Conservation (phyloP, 805 yeast species). For the Candida koratica region DNA sequence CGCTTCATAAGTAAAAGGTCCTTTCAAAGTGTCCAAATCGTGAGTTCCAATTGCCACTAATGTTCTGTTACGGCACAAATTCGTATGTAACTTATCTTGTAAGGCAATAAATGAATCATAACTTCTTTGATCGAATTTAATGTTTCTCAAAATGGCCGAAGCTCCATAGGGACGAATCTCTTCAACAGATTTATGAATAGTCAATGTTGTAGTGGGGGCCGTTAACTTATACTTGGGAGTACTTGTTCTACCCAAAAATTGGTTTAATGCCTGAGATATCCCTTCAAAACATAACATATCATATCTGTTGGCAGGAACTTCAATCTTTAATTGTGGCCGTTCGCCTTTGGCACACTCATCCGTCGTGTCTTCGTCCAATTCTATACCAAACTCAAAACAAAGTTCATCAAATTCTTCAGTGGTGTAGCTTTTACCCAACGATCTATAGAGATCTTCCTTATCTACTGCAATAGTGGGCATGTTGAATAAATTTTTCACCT, state of each 20-base stretch:
- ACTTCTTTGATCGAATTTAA: conserved; percentile 74
- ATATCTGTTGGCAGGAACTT: conserved; percentile 97
- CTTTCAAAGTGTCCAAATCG: conserved; percentile 74
- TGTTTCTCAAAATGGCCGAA: conserved; percentile 85
- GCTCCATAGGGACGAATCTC: conserved; percentile 89
- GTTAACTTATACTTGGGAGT: conserved; percentile 68
- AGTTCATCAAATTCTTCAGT: conserved; percentile 94
- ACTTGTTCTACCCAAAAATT: conserved; percentile 67
- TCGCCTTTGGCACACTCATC: conserved; percentile 68
- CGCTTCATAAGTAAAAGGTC: conserved; percentile 87
- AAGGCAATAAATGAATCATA: conserved; percentile 93
- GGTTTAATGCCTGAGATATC: conserved; percentile 90
- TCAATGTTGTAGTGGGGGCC: conserved; percentile 57
- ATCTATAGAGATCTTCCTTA: conserved; percentile 83
- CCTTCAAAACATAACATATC: conserved; percentile 98
- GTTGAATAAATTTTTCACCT: conserved; percentile 1
- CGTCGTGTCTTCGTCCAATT: conserved; percentile 95
- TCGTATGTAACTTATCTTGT: conserved; percentile 94
- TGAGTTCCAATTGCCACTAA: conserved; percentile 99
- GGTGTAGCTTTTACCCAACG: conserved; percentile 58
- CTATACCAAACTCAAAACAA: conserved; percentile 96
- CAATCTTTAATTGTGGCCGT: conserved; percentile 95
- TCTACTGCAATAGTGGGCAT: conserved; percentile 99
- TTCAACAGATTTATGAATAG: conserved; percentile 71
- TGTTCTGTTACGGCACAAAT: conserved; percentile 94